Base-by-base conservation (phyloP, 257 asterid species). In the Mitragyna speciosa region DNA sequence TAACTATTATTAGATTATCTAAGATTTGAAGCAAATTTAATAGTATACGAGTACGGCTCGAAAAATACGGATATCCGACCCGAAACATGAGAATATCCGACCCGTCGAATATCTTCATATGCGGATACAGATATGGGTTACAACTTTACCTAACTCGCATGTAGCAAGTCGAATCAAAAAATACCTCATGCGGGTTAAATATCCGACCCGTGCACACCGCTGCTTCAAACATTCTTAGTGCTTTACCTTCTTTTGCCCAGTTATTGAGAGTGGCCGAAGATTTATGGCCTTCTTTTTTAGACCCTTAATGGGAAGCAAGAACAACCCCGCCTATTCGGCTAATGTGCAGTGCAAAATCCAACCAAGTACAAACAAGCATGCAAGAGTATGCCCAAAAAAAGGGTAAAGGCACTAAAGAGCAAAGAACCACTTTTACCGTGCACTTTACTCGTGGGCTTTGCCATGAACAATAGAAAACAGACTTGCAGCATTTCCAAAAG, bases 361-460 rank as follows among this genome's bases (percentile, higher is more conserved):
- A 47, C 28, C 48, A 63, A 12, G n/a, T 9, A 52, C 31, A 20
- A 59, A 14, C 72, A 45, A 33, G 67, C 67, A 68, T 49, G 75
- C 75, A 31, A 15, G 28, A 33, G 30, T 9, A 26, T 11, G 26
- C 81, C 65, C 11, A 54, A 66, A 77, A 24, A 22, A 11, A 11
- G 39, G 66, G 6, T 3, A 41, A 76, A 1, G 52, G 30, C 59
- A 41, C 41, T 0, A 48, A 47, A 76, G 68, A 47, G 36, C 48
- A 77, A 77, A 77, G 56, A 7, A 51, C 49, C 36, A 66, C 80
- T 77, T 76, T 76, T 47, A 51, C 31, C 54, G 4, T 45, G 33
- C 47, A 41, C 80, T 64, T 76, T 76, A 65, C 73, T 76, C 72
- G 61, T 31, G 71, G 45, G 64, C 63, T 5, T 72, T 72, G 75